Base-by-base conservation (phyloP, 495 filamentous ascomycete genomes). In the Hypoxylon cercidicola region DNA sequence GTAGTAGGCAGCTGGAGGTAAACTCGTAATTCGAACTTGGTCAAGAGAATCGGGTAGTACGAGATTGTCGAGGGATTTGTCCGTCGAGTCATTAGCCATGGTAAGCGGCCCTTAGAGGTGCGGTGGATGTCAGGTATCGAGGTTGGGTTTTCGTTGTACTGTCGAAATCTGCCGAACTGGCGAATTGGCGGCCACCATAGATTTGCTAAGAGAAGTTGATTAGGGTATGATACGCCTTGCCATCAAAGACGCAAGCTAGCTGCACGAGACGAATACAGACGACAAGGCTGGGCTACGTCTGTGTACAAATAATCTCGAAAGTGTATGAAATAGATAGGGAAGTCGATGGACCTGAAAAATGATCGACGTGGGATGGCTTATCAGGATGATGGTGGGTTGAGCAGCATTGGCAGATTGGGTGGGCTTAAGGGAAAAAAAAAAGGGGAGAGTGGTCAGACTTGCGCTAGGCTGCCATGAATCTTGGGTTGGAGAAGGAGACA, bases 1-100 rank as follows among this genome's bases (percentile, higher is more conserved):
- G 76, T 97, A 98, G 78, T 90, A 97, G 58, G 90, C 88, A 43
- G 85, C 79, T 1, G 83, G 72, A 1, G 91, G 91, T 12, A 94
- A 80, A 13, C 70, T 66, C 1, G 78, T 62, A 51, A 95, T 87
- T 66, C 79, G 82, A 55, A 73, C 80, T 15, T 79, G 72, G 60
- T 87, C 74, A 25, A 87, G 79, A 51, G 74, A 80, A 18, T 69
- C 39, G 10, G 81, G 79, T 7, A 81, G 72, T 0, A 48, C 60
- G 23, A 74, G 32, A 28, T 54, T 55, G 32, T 34, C 18, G 40
- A 25, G 25, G n/a, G 21, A 39, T 18, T 52, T 23, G 30, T 32
- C 39, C 32, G 44, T 40, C n/a, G 23, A 48, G 30, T 52, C 25
- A 51, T 46, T 57, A 32, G 55, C 46, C 50, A 64, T 69, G 51